These are phyloP conservation scores for Phytophthora crassamura DNA, from an alignment of 352 stramenopile genomes.

Conservation along the genomic window DNA sequence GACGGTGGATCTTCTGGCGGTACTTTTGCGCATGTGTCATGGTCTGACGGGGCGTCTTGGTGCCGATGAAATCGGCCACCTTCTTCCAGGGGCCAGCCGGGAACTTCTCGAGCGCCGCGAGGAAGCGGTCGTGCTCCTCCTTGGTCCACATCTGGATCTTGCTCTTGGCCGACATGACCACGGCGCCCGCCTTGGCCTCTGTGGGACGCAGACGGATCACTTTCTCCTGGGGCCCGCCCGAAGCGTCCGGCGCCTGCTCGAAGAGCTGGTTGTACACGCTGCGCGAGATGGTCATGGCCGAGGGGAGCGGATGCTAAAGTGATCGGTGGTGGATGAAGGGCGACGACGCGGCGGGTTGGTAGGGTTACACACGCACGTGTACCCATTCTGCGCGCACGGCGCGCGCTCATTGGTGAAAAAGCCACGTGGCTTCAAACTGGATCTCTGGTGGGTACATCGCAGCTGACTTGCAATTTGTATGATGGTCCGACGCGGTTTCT, in stretches of 20 bases:
- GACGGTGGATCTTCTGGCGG: conserved; percentile 82
- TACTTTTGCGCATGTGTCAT: conserved; percentile 90
- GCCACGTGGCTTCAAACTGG: conserved; percentile 24
- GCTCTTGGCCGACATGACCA: conserved; percentile 83
- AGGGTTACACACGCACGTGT: conserved; percentile 32
- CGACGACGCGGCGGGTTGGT: conserved; percentile 10
- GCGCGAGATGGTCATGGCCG: conserved; percentile 80
- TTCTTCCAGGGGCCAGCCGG: conserved; percentile 87
- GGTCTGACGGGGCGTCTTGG: conserved; percentile 94
- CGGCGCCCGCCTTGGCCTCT: conserved; percentile 78
- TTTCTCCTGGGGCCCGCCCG: conserved; percentile 51
- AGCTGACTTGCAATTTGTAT: conserved; percentile 16
- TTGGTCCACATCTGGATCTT: conserved; percentile 90
- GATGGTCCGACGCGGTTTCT: conserved; percentile 12
- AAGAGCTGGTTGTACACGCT: conserved; percentile 89
- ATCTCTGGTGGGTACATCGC: conserved; percentile 32
- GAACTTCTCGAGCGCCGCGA: conserved; percentile 87
- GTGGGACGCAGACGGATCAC: conserved; percentile 82
- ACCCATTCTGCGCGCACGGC: conserved; percentile 31
- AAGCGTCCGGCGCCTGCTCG: conserved; percentile 51
- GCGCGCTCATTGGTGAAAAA: conserved; percentile 2
- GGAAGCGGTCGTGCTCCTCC: conserved; percentile 87
- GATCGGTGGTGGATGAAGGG: conserved; percentile 33
- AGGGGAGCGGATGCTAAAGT: conserved; percentile 24
- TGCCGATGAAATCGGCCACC: conserved; percentile 85